Base-by-base conservation (phyloP, 176 grass and related monocot genomes). In the Triticum timopheevii region DNA sequence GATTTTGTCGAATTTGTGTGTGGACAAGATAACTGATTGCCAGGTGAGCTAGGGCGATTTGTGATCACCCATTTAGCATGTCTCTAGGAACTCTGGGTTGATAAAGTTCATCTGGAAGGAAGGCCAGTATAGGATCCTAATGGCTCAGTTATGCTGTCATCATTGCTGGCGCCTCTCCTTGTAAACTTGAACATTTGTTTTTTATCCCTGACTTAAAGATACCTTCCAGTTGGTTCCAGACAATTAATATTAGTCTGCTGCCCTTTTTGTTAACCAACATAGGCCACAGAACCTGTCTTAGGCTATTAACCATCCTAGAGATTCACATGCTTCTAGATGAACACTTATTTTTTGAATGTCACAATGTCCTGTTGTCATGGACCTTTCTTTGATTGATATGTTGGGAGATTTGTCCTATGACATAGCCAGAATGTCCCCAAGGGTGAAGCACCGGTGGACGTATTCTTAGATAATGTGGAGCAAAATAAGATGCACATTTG, bases 331-430 rank as follows among this genome's bases (percentile, higher is more conserved):
- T 78, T 78, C 64, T 82, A 13, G 78, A 82, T 69, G 62, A 69
- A 20, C 34, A 76, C 40, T 4, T 61, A 78, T n/a, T 80, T 69
- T 80, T 69, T 87, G n/a, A 64, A 39, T 80, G 16, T 19, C 23
- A 50, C 69, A 54, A 75, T 80, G 38, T 52, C 12, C 30, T 80
- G 70, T 82, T 81, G 2, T 23, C 62, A 64, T 27, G 30, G 62
- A 25, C n/a, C 62, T 61, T 76, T 52, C 69, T 91, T 22, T n/a
- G 11, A 85, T 63, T 52, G 61, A 64, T 77, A 22, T 80, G 68
- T 69, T 77, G 20, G 22, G 59, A 76, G 78, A 82, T 68, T 38
- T 59, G 62, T 59, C 5, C 34, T 36, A 38, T 47, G 20, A 42
- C 45, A 30, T 31, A 56, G 27, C 8, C 16, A 72, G 38, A 69